Base-by-base conservation (phyloP, 2,329 filamentous ascomycete species). In the Colletotrichum cuscutae region DNA sequence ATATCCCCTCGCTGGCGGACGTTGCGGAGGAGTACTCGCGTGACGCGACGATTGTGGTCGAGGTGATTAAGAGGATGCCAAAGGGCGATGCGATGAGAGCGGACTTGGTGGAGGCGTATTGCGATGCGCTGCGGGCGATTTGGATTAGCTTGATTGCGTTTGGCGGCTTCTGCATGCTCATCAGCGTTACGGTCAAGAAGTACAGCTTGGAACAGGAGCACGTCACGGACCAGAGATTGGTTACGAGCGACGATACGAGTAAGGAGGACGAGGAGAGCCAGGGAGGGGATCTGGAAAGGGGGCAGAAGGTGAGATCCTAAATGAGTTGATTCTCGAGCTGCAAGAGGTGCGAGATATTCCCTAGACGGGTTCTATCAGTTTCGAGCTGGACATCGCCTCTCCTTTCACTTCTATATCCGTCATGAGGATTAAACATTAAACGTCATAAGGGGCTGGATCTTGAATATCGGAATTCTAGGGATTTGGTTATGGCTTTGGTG, bases 1-100 rank as follows among this genome's bases (percentile, higher is more conserved):
- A 79, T 2, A 86, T 86, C 58, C 83, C 87, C 0, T 80, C 82
- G 26, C 85, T 90, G 63, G 87, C 86, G 1, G 60, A 62, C 19
- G 65, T 77, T 68, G 84, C 79, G n/a, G 73, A 78, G 59, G 82
- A 84, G 60, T 89, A 89, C 77, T 87, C 88, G 12, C 84, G 85
- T 65, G 89, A 92, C 78, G 89, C 90, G 0, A 89, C 89, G 0
- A 87, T 86, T 0, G 82, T 92, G 13, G 89, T 92, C 0, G 83
- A 88, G 71, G 82, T 91, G 66, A 90, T 92, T 79, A 88, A 87
- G 77, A 77, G 77, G 1, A 89, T 92, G 84, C 74, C 66, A 13
- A 53, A 75, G 69, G 79, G 77, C 53, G 71, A 73, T 12, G 69
- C 76, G 3, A 42, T 26, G 30, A 37, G 68, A 19, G 52, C 52